These are phyloP conservation scores for Sordariomycetes sp. DNA, from an alignment of 2,329 filamentous ascomycete genomes.

Conservation along the genomic window DNA sequence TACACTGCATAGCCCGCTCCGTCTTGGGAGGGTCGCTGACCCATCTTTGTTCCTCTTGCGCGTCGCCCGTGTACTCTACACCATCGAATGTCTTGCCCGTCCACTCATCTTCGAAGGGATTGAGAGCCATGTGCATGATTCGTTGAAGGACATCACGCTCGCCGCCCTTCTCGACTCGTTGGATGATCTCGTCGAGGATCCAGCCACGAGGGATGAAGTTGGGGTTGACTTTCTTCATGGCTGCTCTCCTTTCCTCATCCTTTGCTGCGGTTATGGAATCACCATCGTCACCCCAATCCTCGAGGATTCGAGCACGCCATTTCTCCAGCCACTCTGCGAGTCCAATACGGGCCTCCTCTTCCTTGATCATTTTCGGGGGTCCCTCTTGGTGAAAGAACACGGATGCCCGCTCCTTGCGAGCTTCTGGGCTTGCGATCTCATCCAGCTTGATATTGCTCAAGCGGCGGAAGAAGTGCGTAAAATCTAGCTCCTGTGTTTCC, in stretches of 20 bases:
- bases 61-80: slow-evolving; percentile 45
- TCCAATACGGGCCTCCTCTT: slow-evolving; percentile 54
- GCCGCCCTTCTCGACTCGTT: slow-evolving; percentile 73
- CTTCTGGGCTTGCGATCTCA: slow-evolving; percentile 56
- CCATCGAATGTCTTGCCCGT: slow-evolving; percentile 37
- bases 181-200: slow-evolving; percentile 90
- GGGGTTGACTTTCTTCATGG: slow-evolving; percentile 84
- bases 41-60: slow-evolving; percentile 71
- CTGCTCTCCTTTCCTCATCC: slow-evolving; percentile 54
- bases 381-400: slow-evolving; percentile 77
- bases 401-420: slow-evolving; percentile 52
- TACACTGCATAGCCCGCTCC: slow-evolving; percentile 82
- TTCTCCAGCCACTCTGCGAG: slow-evolving; percentile 73
- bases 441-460: slow-evolving; percentile 55
- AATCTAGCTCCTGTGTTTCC: slow-evolving; percentile 78
- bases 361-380: slow-evolving; percentile 44
- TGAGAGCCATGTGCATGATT: slow-evolving; percentile 72
- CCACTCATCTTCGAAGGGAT: slow-evolving; percentile 80
- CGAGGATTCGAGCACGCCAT: slow-evolving; percentile 62
- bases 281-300: slow-evolving; percentile 62
- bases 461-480: slow-evolving; percentile 86
- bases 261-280: slow-evolving; percentile 22
- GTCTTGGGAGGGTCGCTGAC: slow-evolving; percentile 75
- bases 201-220: slow-evolving; percentile 87
- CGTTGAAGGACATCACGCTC: slow-evolving; percentile 71